These are phyloP conservation scores for Lentinus tigrinus DNA, from an alignment of 768 basidiomycete species.

Conservation along the genomic window DNA sequence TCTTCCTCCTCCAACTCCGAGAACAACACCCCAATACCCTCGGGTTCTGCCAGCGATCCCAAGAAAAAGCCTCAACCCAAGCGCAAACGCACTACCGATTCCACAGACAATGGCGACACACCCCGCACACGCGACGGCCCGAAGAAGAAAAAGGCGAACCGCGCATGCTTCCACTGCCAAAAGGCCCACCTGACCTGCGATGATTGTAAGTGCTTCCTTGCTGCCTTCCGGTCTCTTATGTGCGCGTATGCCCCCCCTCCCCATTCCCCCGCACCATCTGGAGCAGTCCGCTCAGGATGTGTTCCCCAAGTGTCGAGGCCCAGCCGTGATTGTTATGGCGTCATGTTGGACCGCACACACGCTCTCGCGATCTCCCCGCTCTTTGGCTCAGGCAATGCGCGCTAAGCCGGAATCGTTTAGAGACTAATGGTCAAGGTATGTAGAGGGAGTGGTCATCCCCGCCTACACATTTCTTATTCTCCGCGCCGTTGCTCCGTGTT, in stretches of 20 bases:
- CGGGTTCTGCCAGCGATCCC: slow-evolving; percentile 20
- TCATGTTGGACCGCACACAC: slow-evolving; percentile 1
- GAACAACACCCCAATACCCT: slow-evolving; percentile 23
- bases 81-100: slow-evolving; percentile 62
- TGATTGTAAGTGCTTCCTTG: slow-evolving; percentile 62
- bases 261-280: background rate
- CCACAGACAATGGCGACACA: slow-evolving; percentile 51
- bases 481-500: background rate
- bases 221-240: background rate
- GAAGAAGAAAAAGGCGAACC: slow-evolving; percentile 93
- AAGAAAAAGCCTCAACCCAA: slow-evolving; percentile 48
- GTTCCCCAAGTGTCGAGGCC: background rate
- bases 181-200: slow-evolving; percentile 99
- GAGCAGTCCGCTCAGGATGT: background rate
- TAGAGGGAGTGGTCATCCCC: no score
- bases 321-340: slow-evolving; percentile 8
- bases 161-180: slow-evolving; percentile 95
- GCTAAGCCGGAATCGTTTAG: no score
- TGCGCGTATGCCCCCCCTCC: background rate
- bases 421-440: no score
- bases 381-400: no score
- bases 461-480: background rate
- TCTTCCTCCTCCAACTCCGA: slow-evolving; percentile 24
- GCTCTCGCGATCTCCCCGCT: no score
- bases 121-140: slow-evolving; percentile 66